Evolutionary conservation across 495 filamentous ascomycete genomes (phyloP).

Genomic region (Terfezia claveryi): DNA sequence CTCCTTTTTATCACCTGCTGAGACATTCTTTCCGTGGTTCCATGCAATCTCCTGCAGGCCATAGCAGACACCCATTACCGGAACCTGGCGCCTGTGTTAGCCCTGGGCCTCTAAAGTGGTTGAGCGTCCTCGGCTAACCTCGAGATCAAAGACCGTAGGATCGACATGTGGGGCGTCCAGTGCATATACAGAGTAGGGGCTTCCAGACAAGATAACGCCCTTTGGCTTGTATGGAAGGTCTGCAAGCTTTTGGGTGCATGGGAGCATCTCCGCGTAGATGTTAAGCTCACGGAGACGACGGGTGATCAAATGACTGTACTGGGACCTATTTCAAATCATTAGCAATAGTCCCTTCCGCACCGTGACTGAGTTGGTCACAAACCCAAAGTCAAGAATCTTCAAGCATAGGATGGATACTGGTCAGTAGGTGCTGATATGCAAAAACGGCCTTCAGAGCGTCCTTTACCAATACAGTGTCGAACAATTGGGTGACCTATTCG

Average conservation of each 20-base stretch:
- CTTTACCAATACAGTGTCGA: conserved; percentile 19
- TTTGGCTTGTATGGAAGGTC: conserved; percentile 64
- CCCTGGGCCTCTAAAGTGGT: background rate
- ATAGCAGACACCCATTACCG: conserved; percentile 62
- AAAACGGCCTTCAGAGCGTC: no score
- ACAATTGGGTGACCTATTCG: conserved; percentile 15
- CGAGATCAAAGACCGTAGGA: conserved; percentile 56
- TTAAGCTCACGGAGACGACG: conserved; percentile 57
- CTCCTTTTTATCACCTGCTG: conserved; percentile 46
- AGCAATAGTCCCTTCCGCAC: background rate
- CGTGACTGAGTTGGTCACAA: conserved; percentile 4
- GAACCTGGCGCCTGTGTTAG: conserved; percentile 21
- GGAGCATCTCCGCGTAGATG: conserved; percentile 80
- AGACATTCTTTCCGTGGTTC: conserved; percentile 47
- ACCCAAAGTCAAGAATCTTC: conserved; percentile 21
- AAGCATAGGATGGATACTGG: no score
- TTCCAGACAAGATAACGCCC: conserved; percentile 59
- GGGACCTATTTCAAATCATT: conserved; percentile 21
- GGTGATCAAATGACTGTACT: conserved; percentile 55
- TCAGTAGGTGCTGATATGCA: background rate
- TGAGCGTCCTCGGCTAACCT: conserved; percentile 12
- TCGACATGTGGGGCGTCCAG: conserved; percentile 53
- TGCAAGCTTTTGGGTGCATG: conserved; percentile 66
- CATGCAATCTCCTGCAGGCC: conserved; percentile 68
- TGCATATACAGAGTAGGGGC: conserved; percentile 56